These are phyloP conservation scores for Lasiodiplodia gonubiensis DNA, from an alignment of 2,329 filamentous ascomycete species.

Conservation along the genomic window DNA sequence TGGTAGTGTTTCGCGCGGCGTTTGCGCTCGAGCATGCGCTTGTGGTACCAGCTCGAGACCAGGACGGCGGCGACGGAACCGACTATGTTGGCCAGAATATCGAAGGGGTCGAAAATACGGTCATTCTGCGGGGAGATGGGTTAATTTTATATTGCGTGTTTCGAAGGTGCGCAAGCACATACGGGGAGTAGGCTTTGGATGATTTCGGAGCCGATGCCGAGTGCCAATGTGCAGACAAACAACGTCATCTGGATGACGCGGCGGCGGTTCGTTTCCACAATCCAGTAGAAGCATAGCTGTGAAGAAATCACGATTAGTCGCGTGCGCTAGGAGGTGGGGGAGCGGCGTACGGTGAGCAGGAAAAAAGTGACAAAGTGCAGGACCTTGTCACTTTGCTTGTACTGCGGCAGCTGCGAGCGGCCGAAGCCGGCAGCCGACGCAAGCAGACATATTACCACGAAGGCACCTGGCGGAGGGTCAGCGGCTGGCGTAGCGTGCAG, in stretches of 20 bases:
- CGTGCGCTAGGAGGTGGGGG: background rate
- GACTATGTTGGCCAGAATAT: constrained; percentile 85
- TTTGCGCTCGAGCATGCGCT: constrained; percentile 90
- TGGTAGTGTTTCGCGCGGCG: constrained; percentile 79
- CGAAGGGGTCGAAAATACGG: constrained; percentile 73
- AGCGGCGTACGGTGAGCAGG: constrained; percentile 69
- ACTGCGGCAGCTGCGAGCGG: constrained; percentile 56
- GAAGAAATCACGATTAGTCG: background rate
- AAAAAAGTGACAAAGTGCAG: constrained; percentile 91
- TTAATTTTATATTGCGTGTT: background rate
- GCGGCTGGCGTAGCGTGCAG: background rate
- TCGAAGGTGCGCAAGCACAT: constrained; percentile 40
- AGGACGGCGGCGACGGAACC: constrained; percentile 75
- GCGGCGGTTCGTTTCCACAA: constrained; percentile 86
- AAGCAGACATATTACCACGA: constrained; percentile 67
- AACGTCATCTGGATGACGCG: constrained; percentile 85
- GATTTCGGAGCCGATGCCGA: constrained; percentile 77
- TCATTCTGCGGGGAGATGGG: constrained; percentile 44
- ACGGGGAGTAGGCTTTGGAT: constrained; percentile 73
- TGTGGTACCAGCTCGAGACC: constrained; percentile 89
- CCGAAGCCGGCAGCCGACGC: constrained; percentile 76
- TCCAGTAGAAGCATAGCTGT: constrained; percentile 84
- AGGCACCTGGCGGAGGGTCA: constrained; percentile 44
- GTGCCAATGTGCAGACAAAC: constrained; percentile 73
- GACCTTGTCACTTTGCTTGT: constrained; percentile 81